Conservation (phyloP, 331 rosid species). For the Rosa hybrid region DNA sequence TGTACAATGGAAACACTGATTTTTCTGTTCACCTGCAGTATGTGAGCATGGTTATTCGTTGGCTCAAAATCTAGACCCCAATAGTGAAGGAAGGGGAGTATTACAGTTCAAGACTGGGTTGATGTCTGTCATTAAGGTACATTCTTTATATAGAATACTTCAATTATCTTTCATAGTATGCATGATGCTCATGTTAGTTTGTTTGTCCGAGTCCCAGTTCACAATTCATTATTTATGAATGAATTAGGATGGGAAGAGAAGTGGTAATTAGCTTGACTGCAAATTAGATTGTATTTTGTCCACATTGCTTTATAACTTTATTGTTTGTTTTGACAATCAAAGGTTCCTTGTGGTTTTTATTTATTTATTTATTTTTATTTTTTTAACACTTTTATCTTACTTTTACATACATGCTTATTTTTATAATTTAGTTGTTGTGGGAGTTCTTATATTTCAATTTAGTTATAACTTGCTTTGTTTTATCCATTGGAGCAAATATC, state of each 20-base stretch:
- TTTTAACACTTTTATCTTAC: background rate
- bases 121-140: constrained; percentile 97
- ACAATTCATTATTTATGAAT: background rate
- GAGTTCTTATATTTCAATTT: background rate
- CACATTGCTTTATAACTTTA: background rate
- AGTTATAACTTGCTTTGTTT: constrained; percentile 18
- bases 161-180: constrained; percentile 1
- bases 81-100: constrained; percentile 98
- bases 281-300: background rate
- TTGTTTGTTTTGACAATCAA: background rate
- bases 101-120: constrained; percentile 96
- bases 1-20: background rate
- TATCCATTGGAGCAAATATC: constrained; percentile 32
- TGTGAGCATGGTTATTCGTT: constrained; percentile 95
- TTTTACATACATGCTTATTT: background rate
- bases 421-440: background rate
- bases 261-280: background rate
- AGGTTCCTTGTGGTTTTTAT: background rate
- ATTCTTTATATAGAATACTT: constrained; percentile 1
- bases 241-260: background rate
- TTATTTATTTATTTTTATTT: background rate
- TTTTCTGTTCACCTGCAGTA: constrained; percentile 47
- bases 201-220: background rate
- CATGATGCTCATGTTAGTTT: background rate
- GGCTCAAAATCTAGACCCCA: constrained; percentile 93